Evolutionary conservation across 495 filamentous ascomycete species (phyloP), one percentile per base, ranked within the genome.

Genomic region (Aspergillus conjunctus): DNA sequence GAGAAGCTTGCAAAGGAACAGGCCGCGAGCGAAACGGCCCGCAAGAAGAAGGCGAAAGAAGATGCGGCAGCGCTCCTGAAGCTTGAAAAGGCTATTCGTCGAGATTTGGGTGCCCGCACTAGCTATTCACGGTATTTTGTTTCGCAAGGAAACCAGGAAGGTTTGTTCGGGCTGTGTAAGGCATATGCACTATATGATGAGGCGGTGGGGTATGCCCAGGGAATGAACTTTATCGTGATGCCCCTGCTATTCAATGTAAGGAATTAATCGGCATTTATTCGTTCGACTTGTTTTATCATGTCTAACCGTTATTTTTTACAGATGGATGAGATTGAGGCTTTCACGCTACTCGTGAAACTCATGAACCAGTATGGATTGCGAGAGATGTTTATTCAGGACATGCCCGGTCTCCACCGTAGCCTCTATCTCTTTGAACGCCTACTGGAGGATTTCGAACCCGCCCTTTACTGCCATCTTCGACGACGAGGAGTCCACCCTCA

Each of bases 151-250:
- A 88, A 94, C 55, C 94, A 99, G 71, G 95, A 99, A 68, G 90
- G 91, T 31, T 81, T 99, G 26, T 97, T 96, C 71, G 91, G 92
- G 8, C 81, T 98, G 21, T 98, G 94, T 73, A 99, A 99, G 76
- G 93, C 95, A 14, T 99, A 99, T 73, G 94, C 94, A 1, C 78
- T 99, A 43, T 97, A 92, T 66, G 94, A 99, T 72, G 91, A 96
- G 58, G 87, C 80, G 9, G 93, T 99, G 9, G 93, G 94, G 15
- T 99, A 99, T 76, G 94, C 94, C 7, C 94, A 99, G 71, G 94
- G 94, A 60, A 98, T 99, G 90, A 99, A 97, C 62, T 99, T 99
- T 68, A 86, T 99, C 54, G 89, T 88, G 17, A 98, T 97, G 89
- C 94, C 95, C n/a, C 73, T 99, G 32, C 81, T 99, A 6, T 96